Evolutionary conservation across 2,329 filamentous ascomycete species (phyloP).

Genomic region (Verticillium albo-atrum): DNA sequence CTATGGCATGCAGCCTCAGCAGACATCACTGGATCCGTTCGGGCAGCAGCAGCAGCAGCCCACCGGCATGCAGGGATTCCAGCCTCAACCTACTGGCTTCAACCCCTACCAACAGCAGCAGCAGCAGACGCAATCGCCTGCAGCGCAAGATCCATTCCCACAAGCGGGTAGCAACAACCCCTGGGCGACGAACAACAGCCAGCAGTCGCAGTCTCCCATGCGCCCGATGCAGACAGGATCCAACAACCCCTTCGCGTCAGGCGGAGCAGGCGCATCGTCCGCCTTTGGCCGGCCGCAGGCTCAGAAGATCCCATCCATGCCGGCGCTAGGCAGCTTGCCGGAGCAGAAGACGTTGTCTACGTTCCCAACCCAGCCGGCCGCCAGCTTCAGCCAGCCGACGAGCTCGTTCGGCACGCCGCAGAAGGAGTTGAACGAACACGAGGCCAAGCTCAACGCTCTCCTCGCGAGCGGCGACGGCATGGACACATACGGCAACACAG

Average conservation of each 20-base stretch:
- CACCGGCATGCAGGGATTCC: constrained; percentile 23
- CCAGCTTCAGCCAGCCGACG: constrained; percentile 1
- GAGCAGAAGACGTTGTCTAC: constrained; percentile 75
- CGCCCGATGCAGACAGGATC: constrained; percentile 87
- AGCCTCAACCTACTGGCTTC: constrained; percentile 45
- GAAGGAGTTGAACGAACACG: constrained; percentile 56
- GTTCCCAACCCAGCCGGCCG: constrained; percentile 48
- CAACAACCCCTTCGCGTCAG: constrained; percentile 86
- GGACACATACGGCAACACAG: constrained; percentile 97
- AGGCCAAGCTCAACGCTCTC: constrained; percentile 78
- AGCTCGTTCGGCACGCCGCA: constrained; percentile 29
- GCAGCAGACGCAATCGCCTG: constrained; percentile 32
- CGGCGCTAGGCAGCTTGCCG: constrained; percentile 69
- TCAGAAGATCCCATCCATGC: constrained; percentile 54
- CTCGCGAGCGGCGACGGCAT: constrained; percentile 85
- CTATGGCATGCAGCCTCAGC: constrained; percentile 63
- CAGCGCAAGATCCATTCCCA: constrained; percentile 54
- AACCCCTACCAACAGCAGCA: constrained; percentile 48
- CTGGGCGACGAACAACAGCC: constrained; percentile 66
- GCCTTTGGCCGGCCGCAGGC: constrained; percentile 61
- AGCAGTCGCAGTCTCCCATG: constrained; percentile 55
- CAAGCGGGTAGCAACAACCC: constrained; percentile 91
- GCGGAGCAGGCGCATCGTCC: constrained; percentile 20
- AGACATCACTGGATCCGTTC: constrained; percentile 64
- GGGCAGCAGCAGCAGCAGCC: constrained; percentile 45